Evolutionary conservation across 306 rosid species (phyloP), one percentile per base, ranked within the genome.

Genomic region (Adenanthera pavonina): DNA sequence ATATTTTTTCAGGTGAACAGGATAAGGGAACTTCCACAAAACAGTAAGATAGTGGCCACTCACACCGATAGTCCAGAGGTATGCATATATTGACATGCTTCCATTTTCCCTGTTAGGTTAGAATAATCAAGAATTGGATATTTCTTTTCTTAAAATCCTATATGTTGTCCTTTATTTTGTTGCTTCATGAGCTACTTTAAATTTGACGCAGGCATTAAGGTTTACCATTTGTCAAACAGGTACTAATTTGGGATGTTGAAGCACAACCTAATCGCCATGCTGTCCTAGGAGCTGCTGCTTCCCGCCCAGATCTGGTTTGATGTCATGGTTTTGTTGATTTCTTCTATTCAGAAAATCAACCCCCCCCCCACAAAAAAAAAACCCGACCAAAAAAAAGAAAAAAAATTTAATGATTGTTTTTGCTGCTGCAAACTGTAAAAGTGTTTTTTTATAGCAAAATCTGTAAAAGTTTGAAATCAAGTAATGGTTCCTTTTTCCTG

Each of bases 61-160:
- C 99, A 95, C 79, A 95, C 99, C 0, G 98, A 95, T 81, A 89
- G 97, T 85, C 99, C 99, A 48, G 89, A 96, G 87, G 99, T 93
- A 83, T 78, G 89, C 43, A n/a, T n/a, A 48, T 19, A 19, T 38
- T 48, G 70, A 11, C 38, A 43, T 77, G 49, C 41, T 80, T 77
- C 47, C 17, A 16, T 76, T 41, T 80, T 59, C 49, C 10, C 76
- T 49, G 13, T 76, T 17, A 44, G 36, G 53, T 72, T 30, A 44
- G 6, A 15, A n/a, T 80, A 3, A 41, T 75, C 43, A 30, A 25
- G 46, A 72, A 11, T 81, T 72, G 52, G 73, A 20, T 49, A 52
- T 34, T 49, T 80, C 40, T 10, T 41, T 17, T 44, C 8, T 36
- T 3, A 35, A 64, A 66, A 69, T 69, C 2, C 51, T 13, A 8